Evolutionary conservation across 2,329 filamentous ascomycete genomes (phyloP), one percentile per base, ranked within the genome.

Genomic region (Chaetomium strumarium): DNA sequence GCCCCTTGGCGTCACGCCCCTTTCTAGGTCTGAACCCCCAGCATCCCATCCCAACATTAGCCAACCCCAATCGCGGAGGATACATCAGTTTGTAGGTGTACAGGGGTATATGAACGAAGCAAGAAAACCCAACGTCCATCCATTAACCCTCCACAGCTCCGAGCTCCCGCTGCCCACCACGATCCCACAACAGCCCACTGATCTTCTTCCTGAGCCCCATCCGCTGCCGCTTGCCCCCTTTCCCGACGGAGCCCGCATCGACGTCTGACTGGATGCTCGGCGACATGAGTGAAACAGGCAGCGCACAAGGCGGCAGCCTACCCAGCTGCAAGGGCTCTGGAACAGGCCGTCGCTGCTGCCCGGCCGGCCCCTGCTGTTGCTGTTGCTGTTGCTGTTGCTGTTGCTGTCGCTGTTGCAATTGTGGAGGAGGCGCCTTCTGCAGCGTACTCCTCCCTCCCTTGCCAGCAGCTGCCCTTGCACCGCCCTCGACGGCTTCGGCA

Each of bases 171-270:
- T 37, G 31, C 16, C 49, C 46, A 7, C 47, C 44, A n/a, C 52
- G 45, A 13, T 52, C 51, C 49, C 53, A 52, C 39, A 53, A 34
- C 46, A 49, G 10, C 17, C 58, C 58, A 16, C 58, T 58, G 20
- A 58, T 42, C 58, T 56, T 60, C 41, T 33, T 49, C 52, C 46
- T 53, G 38, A 60, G 19, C 19, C 58, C 53, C 41, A 60, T 54
- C 38, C 50, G 19, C 38, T 58, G 55, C 47, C 53, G 29, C 45
- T 56, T 58, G 2, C 29, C 49, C 1, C 40, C 45, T 37, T 51
- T 51, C 7, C 46, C 42, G 3, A 4, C 20, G 2, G 53, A 11
- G 33, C 38, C 39, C 3, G n/a, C 36, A 13, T 37, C 34, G 29
- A 3, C 17, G 20, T 51, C 51, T 7, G 46, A 36, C 36, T 20